phyloP scores from a whole-genome alignment of 2,329 filamentous ascomycete genomes.

The Fusarium staphyleae region DNA sequence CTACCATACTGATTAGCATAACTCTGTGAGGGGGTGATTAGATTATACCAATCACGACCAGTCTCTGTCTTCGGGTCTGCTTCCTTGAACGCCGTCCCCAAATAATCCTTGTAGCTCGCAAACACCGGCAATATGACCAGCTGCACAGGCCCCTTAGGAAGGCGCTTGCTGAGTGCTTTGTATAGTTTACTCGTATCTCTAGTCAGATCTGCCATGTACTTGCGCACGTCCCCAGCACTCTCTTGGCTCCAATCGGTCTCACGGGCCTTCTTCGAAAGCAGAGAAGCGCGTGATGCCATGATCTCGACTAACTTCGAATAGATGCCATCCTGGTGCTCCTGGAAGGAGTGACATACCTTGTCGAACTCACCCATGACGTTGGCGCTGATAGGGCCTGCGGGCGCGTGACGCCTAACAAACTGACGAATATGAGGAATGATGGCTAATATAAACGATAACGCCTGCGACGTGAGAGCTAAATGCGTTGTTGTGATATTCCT shows the following conservation, averaged over 20 bases:
- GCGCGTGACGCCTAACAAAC: slow-evolving; percentile 67
- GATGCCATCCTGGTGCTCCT: slow-evolving; percentile 87
- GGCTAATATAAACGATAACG: slow-evolving; percentile 82
- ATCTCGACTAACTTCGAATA: slow-evolving; percentile 92
- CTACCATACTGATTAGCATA: slow-evolving; percentile 50
- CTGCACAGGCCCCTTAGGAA: slow-evolving; percentile 75
- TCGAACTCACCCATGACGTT: slow-evolving; percentile 82
- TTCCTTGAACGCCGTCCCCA: slow-evolving; percentile 73
- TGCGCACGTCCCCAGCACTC: slow-evolving; percentile 54
- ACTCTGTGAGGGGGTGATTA: neutral
- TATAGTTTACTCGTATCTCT: slow-evolving; percentile 85
- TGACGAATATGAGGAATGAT: slow-evolving; percentile 88
- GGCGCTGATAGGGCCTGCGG: slow-evolving; percentile 62
- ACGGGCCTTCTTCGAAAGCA: slow-evolving; percentile 76
- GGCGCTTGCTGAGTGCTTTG: slow-evolving; percentile 78
- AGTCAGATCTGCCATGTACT: slow-evolving; percentile 83
- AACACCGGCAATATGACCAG: slow-evolving; percentile 88
- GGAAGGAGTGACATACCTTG: slow-evolving; percentile 78
- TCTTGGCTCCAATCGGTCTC: slow-evolving; percentile 73
- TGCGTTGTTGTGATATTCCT: slow-evolving; percentile 96
- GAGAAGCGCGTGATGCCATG: slow-evolving; percentile 76
- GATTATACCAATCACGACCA: slow-evolving; percentile 72
- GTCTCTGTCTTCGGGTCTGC: slow-evolving; percentile 67
- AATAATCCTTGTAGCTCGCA: slow-evolving; percentile 77
- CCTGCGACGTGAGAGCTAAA: slow-evolving; percentile 86